These are phyloP conservation scores for Yamadazyma siamensis DNA, from an alignment of 1,139 yeast genomes.

Conservation along the genomic window DNA sequence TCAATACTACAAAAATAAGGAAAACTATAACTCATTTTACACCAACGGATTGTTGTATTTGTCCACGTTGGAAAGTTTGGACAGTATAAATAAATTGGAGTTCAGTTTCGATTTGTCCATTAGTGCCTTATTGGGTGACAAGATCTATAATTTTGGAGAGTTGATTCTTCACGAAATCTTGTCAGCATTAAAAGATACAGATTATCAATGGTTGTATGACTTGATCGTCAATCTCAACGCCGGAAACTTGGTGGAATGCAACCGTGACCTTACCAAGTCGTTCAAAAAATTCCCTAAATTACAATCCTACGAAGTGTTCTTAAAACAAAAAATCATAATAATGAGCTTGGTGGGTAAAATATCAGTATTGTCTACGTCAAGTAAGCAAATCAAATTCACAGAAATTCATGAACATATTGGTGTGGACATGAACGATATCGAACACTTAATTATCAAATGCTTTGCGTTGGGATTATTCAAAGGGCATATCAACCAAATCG, in stretches of 20 bases:
- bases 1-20: constrained; percentile 67
- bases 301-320: constrained; percentile 57
- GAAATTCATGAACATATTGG: constrained; percentile 76
- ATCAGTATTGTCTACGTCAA: constrained; percentile 71
- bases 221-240: constrained; percentile 68
- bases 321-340: constrained; percentile 87
- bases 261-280: constrained; percentile 40
- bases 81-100: constrained; percentile 26
- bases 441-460: constrained; percentile 87
- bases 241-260: constrained; percentile 70
- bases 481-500: constrained; percentile 88
- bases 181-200: constrained; percentile 30
- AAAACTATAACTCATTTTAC: constrained; percentile 80
- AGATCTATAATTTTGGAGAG: constrained; percentile 94
- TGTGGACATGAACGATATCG: constrained; percentile 70
- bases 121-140: constrained; percentile 88
- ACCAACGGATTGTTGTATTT: constrained; percentile 55
- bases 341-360: constrained; percentile 89
- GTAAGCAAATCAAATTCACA: constrained; percentile 67
- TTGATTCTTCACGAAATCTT: constrained; percentile 85
- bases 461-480: constrained; percentile 76
- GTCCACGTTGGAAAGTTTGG: constrained; percentile 45
- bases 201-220: constrained; percentile 69
- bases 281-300: constrained; percentile 55
- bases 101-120: constrained; percentile 81